Conservation (phyloP, 805 yeast genomes). For the Tetrapisispora namnaoensis region DNA sequence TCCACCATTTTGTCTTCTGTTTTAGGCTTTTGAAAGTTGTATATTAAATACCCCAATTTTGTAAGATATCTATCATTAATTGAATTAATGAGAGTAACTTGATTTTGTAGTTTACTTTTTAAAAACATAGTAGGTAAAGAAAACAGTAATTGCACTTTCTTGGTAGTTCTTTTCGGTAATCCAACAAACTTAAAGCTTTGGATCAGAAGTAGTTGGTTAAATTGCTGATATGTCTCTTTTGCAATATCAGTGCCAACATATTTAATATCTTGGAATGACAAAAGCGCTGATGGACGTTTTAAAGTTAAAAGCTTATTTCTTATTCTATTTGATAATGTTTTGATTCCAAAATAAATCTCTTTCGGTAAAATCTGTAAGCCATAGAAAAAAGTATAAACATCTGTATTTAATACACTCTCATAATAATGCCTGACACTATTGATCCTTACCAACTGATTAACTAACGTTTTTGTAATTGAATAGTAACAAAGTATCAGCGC, state of each 20-base stretch:
- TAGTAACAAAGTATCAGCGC: conserved; percentile 17
- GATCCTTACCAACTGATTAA: conserved; percentile 11
- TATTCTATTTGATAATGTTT: not conserved
- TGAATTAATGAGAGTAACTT: conserved; percentile 2
- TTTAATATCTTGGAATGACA: not conserved
- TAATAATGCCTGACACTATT: conserved; percentile 18
- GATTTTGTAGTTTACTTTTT: conserved; percentile 12
- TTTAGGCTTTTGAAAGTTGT: conserved; percentile 6
- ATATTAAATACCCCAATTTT: conserved; percentile 15
- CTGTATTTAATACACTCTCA: conserved; percentile 9
- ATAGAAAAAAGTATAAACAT: conserved; percentile 12
- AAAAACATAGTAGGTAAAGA: conserved; percentile 13
- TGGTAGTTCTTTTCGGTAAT: conserved; percentile 11
- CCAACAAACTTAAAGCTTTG: conserved; percentile 14
- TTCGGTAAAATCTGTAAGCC: conserved; percentile 16
- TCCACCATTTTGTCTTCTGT: not conserved
- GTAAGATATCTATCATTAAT: conserved; percentile 8
- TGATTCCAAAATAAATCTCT: not conserved
- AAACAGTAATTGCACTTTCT: conserved; percentile 3
- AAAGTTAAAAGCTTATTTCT: not conserved
- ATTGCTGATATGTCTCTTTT: conserved; percentile 6
- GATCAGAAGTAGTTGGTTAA: conserved; percentile 10
- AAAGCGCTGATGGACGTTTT: not conserved
- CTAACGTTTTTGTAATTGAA: conserved; percentile 10
- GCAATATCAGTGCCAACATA: conserved; percentile 4